A percentile compares a stretch with the other conserved stretches of the same genome.
Conservation (phyloP, 202 grass and related monocot species). For the Schoenoplectus triqueter region DNA sequence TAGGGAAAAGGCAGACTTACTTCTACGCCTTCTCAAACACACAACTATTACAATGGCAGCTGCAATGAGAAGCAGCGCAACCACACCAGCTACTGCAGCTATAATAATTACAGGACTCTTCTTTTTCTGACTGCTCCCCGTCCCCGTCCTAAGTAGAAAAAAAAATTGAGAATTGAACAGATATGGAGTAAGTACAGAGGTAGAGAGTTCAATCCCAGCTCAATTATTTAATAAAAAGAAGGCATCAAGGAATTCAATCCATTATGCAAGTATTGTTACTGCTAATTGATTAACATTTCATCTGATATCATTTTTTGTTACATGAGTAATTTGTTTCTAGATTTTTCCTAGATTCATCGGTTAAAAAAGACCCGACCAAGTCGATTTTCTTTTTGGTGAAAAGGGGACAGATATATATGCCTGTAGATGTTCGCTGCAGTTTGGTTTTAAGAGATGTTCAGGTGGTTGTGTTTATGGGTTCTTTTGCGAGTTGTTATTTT, state of each 20-base stretch:
- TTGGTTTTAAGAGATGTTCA: neutral
- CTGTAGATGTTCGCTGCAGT: neutral
- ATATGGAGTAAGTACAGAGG: neutral
- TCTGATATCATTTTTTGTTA: neutral
- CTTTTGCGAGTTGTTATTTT: neutral
- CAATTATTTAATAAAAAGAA: neutral
- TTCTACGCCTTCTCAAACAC: neutral
- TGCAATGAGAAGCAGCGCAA: neutral
- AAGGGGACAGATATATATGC: neutral
- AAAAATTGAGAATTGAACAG: neutral
- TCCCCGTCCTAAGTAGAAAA: neutral
- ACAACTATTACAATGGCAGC: neutral
- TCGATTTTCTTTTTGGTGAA: neutral
- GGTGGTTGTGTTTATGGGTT: too few relatives aligned
- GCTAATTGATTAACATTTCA: neutral
- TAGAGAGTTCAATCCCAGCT: neutral
- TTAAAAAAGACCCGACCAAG: neutral
- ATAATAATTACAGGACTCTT: conserved; percentile 7
- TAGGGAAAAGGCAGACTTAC: conserved; percentile 2
- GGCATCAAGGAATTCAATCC: neutral
- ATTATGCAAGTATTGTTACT: neutral
- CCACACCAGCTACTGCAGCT: neutral
- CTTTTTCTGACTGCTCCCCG: neutral
- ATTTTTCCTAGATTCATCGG: neutral
- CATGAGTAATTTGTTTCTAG: neutral